Evolutionary conservation across 2,329 filamentous ascomycete genomes (phyloP).

Genomic region (Hymenoscyphus infarciens): DNA sequence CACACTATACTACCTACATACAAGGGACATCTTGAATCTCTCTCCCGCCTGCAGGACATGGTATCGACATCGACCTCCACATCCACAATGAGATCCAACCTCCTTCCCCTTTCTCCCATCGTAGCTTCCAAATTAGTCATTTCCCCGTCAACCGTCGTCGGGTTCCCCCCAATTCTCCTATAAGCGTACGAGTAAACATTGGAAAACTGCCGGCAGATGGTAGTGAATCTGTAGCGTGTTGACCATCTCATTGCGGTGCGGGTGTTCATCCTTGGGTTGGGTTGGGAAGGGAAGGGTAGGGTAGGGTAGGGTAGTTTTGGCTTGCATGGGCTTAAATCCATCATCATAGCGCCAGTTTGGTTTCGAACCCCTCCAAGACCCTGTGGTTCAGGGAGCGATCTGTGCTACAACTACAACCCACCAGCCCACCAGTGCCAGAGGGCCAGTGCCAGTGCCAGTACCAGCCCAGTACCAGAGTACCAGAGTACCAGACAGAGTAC

Average conservation of each 20-base stretch:
- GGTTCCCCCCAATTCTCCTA: background rate
- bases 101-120: background rate
- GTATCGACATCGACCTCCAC: background rate
- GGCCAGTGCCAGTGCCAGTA: too few species aligned
- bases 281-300: too few species aligned
- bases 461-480: too few species aligned
- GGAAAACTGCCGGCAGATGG: too few species aligned
- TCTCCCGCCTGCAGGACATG: background rate
- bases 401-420: too few species aligned
- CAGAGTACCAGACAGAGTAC: too few species aligned
- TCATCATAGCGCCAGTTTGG: background rate
- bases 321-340: background rate
- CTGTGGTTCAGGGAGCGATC: background rate
- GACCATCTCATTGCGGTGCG: background rate
- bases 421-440: background rate
- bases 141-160: background rate
- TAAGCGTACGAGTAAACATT: background rate
- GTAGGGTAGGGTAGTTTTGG: too few species aligned
- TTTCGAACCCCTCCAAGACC: background rate
- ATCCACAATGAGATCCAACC: background rate
- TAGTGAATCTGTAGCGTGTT: background rate
- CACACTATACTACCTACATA: too few species aligned
- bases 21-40: background rate
- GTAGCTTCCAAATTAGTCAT: background rate
- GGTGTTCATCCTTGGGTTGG: background rate